Evolutionary conservation across 2,329 filamentous ascomycete species (phyloP), one percentile per base, ranked within the genome.

Genomic region (Botrytis aclada): DNA sequence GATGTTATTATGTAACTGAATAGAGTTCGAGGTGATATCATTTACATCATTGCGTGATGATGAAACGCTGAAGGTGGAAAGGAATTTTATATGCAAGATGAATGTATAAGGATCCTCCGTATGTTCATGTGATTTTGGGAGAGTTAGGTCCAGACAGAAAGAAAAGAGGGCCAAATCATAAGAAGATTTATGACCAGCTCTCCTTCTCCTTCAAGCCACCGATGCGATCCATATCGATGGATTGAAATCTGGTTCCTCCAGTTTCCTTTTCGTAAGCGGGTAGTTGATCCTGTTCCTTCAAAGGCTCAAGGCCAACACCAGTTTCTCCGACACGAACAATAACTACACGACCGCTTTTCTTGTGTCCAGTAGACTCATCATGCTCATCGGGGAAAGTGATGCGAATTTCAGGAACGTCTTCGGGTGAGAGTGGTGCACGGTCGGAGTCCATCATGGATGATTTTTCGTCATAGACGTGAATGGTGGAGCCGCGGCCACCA

Each of bases 351-450:
- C 95, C 95, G 77, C 92, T 94, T 84, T 92, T 92, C 78, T 88
- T 88, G 83, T 90, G 93, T 78, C 95, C 95, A 5, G 66, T 71
- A 71, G 89, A 85, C 77, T 94, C 93, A 80, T 98, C 95, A 78
- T 97, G 91, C 85, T 98, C 96, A 79, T 97, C 93, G 25, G 96
- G 96, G 86, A 99, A 98, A 51, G 96, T 98, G 83, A 99, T 97
- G 83, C 95, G 94, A 80, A 99, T 99, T 84, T 98, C 93, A 32
- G 96, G 96, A 41, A 98, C 88, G 77, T 92, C 92, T 82, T 89
- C 93, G n/a, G 92, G 91, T 63, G 92, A 93, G 78, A 92, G 85
- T 34, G 95, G 93, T 25, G 93, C 92, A 74, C 88, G 86, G 45
- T 93, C 92, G 83, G 93, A 93, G 76, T 90, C 87, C 77, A 95